Base-by-base conservation (phyloP, 768 basidiomycete genomes). In the Termitomyces heimii region DNA sequence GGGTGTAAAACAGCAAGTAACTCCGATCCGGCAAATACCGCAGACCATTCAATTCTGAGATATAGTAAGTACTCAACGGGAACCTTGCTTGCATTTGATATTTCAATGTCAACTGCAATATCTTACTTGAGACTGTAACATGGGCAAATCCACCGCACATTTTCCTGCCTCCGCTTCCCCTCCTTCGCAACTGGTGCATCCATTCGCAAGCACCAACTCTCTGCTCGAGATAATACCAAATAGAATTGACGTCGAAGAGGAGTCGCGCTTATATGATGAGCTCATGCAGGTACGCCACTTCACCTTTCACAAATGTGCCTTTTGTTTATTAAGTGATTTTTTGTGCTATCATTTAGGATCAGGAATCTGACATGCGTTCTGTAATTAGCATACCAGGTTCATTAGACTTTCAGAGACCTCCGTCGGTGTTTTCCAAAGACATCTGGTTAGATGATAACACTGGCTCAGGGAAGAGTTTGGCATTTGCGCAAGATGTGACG, bases 391-490 rank as follows among this genome's bases (percentile, higher is more conserved):
- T 64, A 24, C 59, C 72, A 0, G 56, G 64, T 42, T 64, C 71
- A 13, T 55, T 29, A n/a, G 35, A 48, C 54, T 67, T 76, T 18
- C 60, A 68, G 26, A 67, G 66, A 13, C 66, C 80, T 5, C 77
- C 81, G 7, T 87, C 85, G 0, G 70, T 88, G 20, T 83, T 85
- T 64, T 86, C 85, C 0, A 77, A 75, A 14, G 87, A 88, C 47
- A 90, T 89, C 26, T 89, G 83, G 79, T 74, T 89, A 8, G 81
- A 77, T 0, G 86, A 89, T 59, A 82, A 82, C 56, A 75, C 74
- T 0, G 83, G 83, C 55, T 75, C 74, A 0, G 82, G 82, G 0
- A 75, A 77, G 54, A 80, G 78, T 48, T 65, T 67, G 0, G 74
- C 79, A 1, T 89, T 90, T 63, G 82, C 88, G 4, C 77, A 82